phyloP scores from a whole-genome alignment of 2,329 filamentous ascomycete genomes.

The Stylonectria norvegica region DNA sequence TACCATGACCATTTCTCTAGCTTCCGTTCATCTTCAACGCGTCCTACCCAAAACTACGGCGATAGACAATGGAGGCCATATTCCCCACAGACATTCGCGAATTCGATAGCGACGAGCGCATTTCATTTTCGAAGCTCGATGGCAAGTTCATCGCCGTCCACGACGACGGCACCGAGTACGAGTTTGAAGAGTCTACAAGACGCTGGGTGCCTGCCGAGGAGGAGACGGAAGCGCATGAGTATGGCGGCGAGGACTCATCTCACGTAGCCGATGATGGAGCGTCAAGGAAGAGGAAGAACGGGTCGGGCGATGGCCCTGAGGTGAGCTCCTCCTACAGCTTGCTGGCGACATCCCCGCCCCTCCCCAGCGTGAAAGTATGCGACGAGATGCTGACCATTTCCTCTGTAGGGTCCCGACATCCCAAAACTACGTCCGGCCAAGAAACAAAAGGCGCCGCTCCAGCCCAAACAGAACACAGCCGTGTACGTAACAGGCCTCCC shows the following conservation, averaged over 20 bases:
- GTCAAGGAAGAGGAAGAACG: conserved; percentile 44
- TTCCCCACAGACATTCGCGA: conserved; percentile 61
- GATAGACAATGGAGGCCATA: conserved; percentile 29
- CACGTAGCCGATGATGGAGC: conserved; percentile 24
- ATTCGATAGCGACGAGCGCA: conserved; percentile 75
- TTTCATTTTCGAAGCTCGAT: conserved; percentile 82
- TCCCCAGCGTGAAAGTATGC: not conserved
- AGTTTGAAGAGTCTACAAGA: conserved; percentile 68
- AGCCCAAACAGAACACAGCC: conserved; percentile 73
- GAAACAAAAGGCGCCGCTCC: conserved; percentile 46
- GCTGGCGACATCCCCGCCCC: not conserved
- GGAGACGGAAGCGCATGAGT: conserved; percentile 40
- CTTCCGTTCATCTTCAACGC: not conserved
- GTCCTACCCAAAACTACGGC: not conserved
- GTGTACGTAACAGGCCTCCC: conserved; percentile 91
- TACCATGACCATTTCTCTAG: conserved; percentile 2
- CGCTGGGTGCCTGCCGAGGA: conserved; percentile 71
- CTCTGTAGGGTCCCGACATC: conserved; percentile 23
- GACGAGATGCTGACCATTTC: conserved; percentile 10
- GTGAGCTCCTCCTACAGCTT: conserved; percentile 33
- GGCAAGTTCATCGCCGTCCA: conserved; percentile 80
- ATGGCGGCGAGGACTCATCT: conserved; percentile 24
- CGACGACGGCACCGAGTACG: conserved; percentile 79
- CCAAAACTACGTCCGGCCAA: conserved; percentile 43
- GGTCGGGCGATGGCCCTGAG: conserved; percentile 37